phyloP scores from a whole-genome alignment of 176 grass and related monocot species.

The Phragmites australis region DNA sequence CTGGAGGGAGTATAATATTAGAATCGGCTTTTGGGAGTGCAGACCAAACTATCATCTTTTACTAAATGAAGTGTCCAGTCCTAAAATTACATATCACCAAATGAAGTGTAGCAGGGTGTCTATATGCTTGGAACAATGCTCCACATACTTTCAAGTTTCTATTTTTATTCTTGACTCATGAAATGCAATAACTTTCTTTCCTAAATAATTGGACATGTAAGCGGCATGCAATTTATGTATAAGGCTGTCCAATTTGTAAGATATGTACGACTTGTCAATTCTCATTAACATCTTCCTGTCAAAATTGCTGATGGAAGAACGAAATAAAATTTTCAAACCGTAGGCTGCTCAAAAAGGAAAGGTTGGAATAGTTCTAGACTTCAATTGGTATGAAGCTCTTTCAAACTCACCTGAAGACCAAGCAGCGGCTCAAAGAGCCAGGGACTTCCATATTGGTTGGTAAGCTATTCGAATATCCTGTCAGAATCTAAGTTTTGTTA shows the following conservation, averaged over 20 bases:
- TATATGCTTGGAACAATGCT: constrained; percentile 13
- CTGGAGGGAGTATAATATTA: too few relatives aligned
- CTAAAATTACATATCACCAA: neutral
- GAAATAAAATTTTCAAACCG: neutral
- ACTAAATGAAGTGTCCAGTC: neutral
- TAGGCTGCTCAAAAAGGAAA: constrained; percentile 61
- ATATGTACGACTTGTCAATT: neutral
- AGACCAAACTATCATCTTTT: neutral
- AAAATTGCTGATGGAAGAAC: constrained; percentile 14
- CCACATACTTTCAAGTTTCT: neutral
- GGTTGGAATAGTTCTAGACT: constrained; percentile 74
- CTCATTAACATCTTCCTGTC: neutral
- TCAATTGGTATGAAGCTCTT: constrained; percentile 70
- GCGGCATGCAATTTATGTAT: neutral
- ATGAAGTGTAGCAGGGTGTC: neutral
- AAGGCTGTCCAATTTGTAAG: neutral
- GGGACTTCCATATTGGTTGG: constrained; percentile 95
- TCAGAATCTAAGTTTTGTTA: neutral
- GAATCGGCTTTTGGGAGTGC: neutral
- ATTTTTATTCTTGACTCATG: neutral
- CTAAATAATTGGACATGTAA: constrained; percentile 3
- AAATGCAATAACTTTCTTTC: neutral
- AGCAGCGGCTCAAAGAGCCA: constrained; percentile 83
- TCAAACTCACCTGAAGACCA: constrained; percentile 63
- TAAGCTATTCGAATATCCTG: constrained; percentile 34